Conservation (phyloP, 768 basidiomycete species). For the Cystofilobasidium macerans region DNA sequence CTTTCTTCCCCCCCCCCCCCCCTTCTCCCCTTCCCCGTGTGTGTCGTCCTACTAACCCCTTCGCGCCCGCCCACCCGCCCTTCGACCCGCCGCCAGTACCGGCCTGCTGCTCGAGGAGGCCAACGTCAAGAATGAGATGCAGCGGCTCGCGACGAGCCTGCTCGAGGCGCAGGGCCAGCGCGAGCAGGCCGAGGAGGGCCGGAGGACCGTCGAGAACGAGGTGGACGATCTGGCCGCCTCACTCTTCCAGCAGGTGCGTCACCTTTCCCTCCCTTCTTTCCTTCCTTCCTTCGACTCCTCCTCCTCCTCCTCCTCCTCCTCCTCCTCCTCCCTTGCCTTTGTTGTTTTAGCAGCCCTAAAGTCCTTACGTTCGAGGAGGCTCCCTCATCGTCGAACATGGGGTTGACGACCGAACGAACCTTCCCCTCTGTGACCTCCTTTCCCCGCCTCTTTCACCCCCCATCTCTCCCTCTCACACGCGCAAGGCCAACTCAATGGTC, state of each 20-base stretch:
- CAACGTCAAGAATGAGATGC: constrained; percentile 83
- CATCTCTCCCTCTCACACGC: not conserved
- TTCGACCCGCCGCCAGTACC: constrained; percentile 39
- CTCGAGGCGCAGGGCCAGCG: constrained; percentile 85
- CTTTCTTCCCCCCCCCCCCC: too few species aligned
- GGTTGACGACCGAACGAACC: too few species aligned
- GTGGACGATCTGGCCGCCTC: constrained; percentile 84
- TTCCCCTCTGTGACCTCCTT: not conserved
- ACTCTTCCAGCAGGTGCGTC: constrained; percentile 53
- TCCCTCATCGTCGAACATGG: too few species aligned
- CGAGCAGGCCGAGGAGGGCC: constrained; percentile 77
- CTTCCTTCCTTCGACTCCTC: too few species aligned
- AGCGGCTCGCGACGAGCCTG: constrained; percentile 84
- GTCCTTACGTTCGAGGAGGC: too few species aligned
- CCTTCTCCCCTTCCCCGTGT: too few species aligned
- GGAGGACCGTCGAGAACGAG: constrained; percentile 76
- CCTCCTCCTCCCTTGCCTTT: too few species aligned
- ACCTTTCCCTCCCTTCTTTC: not conserved
- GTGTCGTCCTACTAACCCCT: too few species aligned
- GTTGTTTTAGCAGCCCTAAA: too few species aligned
- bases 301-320: too few species aligned
- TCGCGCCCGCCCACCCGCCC: too few species aligned
- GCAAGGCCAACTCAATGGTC: constrained; percentile 85
- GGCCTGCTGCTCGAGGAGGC: constrained; percentile 79
- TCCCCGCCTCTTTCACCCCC: not conserved